A percentile compares a stretch with the other conserved stretches of the same genome.
Evolutionary conservation across 768 basidiomycete genomes (phyloP).

Genomic region (Leccinum obscurum): DNA sequence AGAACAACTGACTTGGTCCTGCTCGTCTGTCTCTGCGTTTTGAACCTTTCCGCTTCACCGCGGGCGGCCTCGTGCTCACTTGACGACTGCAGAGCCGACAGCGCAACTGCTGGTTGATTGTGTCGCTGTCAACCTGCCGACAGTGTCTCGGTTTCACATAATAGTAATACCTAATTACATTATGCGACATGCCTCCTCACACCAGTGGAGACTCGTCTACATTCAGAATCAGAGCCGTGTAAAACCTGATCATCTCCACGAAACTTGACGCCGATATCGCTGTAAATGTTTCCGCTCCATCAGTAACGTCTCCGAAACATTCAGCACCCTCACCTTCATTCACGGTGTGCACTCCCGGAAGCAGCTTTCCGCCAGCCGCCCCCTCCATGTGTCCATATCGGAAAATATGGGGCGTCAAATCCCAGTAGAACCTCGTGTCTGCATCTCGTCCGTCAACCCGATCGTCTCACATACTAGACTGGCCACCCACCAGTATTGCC

Average conservation of each 20-base stretch:
- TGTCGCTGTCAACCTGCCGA: not conserved
- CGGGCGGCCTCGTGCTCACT: not conserved
- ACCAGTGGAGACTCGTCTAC: slow-evolving; percentile 49
- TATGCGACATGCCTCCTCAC: not conserved
- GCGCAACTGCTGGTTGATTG: not conserved
- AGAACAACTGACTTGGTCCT: not conserved
- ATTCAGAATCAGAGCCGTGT: slow-evolving; percentile 63
- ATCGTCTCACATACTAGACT: not conserved
- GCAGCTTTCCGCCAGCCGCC: slow-evolving; percentile 30
- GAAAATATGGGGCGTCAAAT: slow-evolving; percentile 59
- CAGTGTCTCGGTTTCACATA: not conserved
- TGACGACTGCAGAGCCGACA: not conserved
- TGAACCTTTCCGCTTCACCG: not conserved
- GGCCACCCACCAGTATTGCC: slow-evolving; percentile 47
- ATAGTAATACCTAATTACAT: not conserved
- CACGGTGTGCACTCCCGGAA: slow-evolving; percentile 61
- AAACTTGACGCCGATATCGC: slow-evolving; percentile 51
- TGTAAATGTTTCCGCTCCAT: not conserved
- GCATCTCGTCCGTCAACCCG: not conserved
- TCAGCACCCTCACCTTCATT: slow-evolving; percentile 56
- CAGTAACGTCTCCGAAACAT: not conserved
- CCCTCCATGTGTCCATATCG: slow-evolving; percentile 50
- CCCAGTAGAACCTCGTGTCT: slow-evolving; percentile 52
- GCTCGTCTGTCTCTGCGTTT: not conserved
- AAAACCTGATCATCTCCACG: slow-evolving; percentile 68